These are phyloP conservation scores for Parietichytrium sp. DNA, from an alignment of 108 stramenopile genomes.

Conservation along the genomic window DNA sequence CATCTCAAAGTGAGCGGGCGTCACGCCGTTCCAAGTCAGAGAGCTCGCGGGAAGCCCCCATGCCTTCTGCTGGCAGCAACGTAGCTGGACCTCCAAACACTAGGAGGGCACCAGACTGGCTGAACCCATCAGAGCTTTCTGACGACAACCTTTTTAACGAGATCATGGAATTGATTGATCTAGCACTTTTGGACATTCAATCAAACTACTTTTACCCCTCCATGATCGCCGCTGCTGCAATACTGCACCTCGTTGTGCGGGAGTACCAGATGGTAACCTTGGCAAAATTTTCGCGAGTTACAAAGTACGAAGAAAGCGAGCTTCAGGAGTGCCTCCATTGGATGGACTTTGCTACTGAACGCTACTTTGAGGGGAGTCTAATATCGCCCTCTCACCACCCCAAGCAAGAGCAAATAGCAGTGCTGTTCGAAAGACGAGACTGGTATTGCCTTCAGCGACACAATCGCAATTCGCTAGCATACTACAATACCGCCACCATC, in stretches of 20 bases:
- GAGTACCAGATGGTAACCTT: background rate
- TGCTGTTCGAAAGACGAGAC: conserved; percentile 12
- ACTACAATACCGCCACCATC: background rate
- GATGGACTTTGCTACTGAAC: conserved; percentile 34
- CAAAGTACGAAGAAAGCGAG: conserved; percentile 4
- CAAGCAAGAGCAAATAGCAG: background rate
- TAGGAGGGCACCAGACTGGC: no score
- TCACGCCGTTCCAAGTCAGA: no score
- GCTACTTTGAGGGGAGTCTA: background rate
- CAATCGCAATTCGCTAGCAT: background rate
- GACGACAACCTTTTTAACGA: no score
- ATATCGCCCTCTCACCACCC: background rate
- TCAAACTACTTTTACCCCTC: background rate
- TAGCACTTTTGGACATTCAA: background rate
- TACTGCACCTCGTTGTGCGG: background rate
- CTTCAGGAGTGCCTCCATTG: background rate
- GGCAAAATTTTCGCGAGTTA: conserved; percentile 8
- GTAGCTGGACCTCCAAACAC: no score
- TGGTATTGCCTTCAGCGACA: conserved; percentile 25
- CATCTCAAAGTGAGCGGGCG: no score
- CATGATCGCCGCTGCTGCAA: conserved; percentile 4
- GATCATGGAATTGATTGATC: conserved; percentile 27
- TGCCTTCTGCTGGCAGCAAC: no score
- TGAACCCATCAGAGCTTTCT: no score
- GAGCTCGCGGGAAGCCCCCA: no score